These are phyloP conservation scores for Nicotiana benthamiana DNA, from an alignment of 257 asterid species.

Conservation along the genomic window DNA sequence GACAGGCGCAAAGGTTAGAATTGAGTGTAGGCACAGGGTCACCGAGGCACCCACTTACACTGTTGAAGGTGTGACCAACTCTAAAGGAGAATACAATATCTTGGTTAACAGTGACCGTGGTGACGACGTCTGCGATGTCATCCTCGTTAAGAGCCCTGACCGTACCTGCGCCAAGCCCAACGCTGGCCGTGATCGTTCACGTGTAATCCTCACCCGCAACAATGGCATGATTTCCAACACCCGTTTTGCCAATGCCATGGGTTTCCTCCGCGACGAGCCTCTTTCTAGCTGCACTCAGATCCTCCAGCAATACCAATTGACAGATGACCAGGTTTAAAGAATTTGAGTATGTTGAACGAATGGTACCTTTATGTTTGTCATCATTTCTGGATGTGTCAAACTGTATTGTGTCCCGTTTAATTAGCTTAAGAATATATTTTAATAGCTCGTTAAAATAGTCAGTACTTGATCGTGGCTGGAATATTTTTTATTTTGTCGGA, in stretches of 20 bases:
- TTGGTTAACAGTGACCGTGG: constrained; percentile 28
- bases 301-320: constrained; percentile 31
- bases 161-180: constrained; percentile 26
- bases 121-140: constrained; percentile 28
- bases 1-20: constrained; percentile 34
- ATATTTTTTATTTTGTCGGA: neutral
- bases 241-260: constrained; percentile 44
- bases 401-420: neutral
- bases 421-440: neutral
- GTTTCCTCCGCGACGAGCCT: constrained; percentile 25
- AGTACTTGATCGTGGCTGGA: neutral
- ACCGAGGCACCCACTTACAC: constrained; percentile 12
- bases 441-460: neutral
- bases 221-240: constrained; percentile 36
- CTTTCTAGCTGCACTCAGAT: constrained; percentile 32
- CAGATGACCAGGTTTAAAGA: constrained; percentile 16
- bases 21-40: constrained; percentile 34
- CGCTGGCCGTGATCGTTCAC: constrained; percentile 43
- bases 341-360: neutral
- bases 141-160: constrained; percentile 33
- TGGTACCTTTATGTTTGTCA: neutral
- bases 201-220: constrained; percentile 42
- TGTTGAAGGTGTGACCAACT: constrained; percentile 21
- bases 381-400: neutral
- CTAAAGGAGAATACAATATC: constrained; percentile 21